These are phyloP conservation scores for Cytospora piceicola DNA, from an alignment of 2,329 filamentous ascomycete species.

Conservation along the genomic window DNA sequence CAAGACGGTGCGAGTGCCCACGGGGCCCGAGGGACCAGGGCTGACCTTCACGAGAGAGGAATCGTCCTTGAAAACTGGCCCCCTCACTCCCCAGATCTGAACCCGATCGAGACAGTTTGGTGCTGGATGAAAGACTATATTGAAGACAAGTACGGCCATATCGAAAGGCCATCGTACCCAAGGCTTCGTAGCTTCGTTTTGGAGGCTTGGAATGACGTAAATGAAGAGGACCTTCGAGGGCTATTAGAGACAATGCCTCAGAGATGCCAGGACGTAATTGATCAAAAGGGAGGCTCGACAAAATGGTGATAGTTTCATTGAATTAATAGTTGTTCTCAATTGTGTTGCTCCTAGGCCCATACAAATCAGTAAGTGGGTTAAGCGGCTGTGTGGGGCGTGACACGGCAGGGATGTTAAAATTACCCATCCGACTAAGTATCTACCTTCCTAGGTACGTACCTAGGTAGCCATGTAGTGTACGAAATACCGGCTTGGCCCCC, in stretches of 20 bases:
- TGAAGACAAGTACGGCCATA: background rate
- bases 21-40: background rate
- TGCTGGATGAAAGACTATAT: conserved; percentile 2
- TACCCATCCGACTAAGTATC: no score
- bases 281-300: background rate
- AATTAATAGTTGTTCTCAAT: background rate
- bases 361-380: background rate
- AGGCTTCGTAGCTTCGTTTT: background rate
- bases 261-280: background rate
- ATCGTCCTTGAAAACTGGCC: background rate
- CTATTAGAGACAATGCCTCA: background rate
- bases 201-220: background rate
- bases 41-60: background rate
- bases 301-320: conserved; percentile 2
- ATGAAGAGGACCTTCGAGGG: background rate
- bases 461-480: no score
- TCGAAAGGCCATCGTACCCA: background rate
- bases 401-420: background rate
- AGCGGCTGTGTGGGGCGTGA: background rate
- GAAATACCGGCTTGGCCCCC: no score
- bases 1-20: background rate
- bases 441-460: no score
- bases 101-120: background rate
- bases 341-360: background rate
- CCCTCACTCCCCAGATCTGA: background rate